Percentiles rank a stretch among this genome's conserved stretches.
These are phyloP conservation scores for Neophaeococcomyces aloes DNA, from an alignment of 2,329 filamentous ascomycete genomes.

Conservation along the genomic window DNA sequence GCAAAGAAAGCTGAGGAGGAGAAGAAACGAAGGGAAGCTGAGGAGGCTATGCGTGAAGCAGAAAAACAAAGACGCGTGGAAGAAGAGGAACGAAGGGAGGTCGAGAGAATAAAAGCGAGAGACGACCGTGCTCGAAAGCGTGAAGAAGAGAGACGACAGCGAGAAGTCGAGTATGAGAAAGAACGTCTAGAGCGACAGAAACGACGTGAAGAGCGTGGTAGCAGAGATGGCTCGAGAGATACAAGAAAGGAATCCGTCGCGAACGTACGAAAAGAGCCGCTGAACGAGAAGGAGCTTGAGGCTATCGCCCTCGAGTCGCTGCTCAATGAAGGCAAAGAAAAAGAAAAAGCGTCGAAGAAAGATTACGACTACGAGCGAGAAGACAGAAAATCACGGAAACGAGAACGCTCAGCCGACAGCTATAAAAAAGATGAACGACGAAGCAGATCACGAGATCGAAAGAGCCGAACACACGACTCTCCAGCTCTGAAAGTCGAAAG, in stretches of 20 bases:
- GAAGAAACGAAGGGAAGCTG: conserved; percentile 38
- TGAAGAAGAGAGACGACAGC: conserved; percentile 36
- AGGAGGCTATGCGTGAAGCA: conserved; percentile 38
- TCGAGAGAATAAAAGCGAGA: conserved; percentile 43
- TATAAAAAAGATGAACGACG: conserved; percentile 14
- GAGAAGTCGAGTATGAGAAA: conserved; percentile 26
- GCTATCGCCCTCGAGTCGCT: conserved; percentile 45
- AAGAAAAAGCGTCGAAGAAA: conserved; percentile 42
- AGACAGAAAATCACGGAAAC: conserved; percentile 21
- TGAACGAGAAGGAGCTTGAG: conserved; percentile 46
- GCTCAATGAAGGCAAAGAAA: conserved; percentile 44
- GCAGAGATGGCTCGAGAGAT: conserved; percentile 17
- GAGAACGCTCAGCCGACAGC: conserved; percentile 21
- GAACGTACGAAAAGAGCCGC: conserved; percentile 29
- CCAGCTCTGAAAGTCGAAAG: conserved; percentile 6
- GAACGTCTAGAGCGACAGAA: conserved; percentile 25
- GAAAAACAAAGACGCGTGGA: conserved; percentile 41
- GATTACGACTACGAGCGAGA: conserved; percentile 42
- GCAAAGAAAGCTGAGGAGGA: conserved; percentile 35
- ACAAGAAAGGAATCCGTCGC: conserved; percentile 24
- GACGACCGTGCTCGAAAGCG: conserved; percentile 36
- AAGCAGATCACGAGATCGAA: conserved; percentile 18
- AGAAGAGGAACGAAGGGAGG: conserved; percentile 43
- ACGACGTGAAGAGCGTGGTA: conserved; percentile 26
- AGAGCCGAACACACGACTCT: conserved; percentile 10